Evolutionary conservation across 371 early-diverging fungal species (phyloP).

Genomic region (Lichtheimia hyalospora): DNA sequence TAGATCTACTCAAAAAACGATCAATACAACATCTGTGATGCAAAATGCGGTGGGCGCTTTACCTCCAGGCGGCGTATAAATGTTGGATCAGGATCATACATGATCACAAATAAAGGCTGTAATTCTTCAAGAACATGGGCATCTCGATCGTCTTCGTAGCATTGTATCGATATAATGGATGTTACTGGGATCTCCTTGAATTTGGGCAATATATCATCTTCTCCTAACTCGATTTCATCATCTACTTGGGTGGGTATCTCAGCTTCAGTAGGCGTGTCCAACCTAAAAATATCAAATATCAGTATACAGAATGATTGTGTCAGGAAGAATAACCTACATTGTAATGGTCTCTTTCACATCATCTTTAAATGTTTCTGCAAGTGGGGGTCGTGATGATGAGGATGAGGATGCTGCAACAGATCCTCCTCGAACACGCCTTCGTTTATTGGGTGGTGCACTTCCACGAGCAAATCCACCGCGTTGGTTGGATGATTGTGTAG

Average conservation of each 20-base stretch:
- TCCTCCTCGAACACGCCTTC: constrained; percentile 80
- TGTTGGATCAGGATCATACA: constrained; percentile 88
- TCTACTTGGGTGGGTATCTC: not conserved
- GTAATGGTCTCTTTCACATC: constrained; percentile 24
- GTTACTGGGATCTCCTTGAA: constrained; percentile 31
- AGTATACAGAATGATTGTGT: not conserved
- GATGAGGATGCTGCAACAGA: constrained; percentile 40
- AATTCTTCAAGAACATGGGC: constrained; percentile 61
- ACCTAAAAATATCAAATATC: constrained; percentile 1
- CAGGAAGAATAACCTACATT: constrained; percentile 7
- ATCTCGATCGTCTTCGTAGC: constrained; percentile 58
- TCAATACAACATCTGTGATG: not conserved
- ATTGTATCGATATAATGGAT: constrained; percentile 58
- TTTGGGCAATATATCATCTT: constrained; percentile 33
- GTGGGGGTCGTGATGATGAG: constrained; percentile 9
- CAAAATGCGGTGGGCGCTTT: not conserved
- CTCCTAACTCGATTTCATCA: constrained; percentile 6
- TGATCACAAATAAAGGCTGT: constrained; percentile 80
- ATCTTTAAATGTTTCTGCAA: constrained; percentile 29
- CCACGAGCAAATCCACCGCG: constrained; percentile 8
- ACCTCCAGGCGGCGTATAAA: constrained; percentile 90
- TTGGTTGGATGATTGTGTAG: not conserved
- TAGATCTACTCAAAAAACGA: constrained; percentile 34
- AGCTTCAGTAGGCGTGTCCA: constrained; percentile 1
- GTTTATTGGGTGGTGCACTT: constrained; percentile 66